Evolutionary conservation across 768 basidiomycete genomes (phyloP), one percentile per base, ranked within the genome.

Genomic region (Podaxis mareebaensis): DNA sequence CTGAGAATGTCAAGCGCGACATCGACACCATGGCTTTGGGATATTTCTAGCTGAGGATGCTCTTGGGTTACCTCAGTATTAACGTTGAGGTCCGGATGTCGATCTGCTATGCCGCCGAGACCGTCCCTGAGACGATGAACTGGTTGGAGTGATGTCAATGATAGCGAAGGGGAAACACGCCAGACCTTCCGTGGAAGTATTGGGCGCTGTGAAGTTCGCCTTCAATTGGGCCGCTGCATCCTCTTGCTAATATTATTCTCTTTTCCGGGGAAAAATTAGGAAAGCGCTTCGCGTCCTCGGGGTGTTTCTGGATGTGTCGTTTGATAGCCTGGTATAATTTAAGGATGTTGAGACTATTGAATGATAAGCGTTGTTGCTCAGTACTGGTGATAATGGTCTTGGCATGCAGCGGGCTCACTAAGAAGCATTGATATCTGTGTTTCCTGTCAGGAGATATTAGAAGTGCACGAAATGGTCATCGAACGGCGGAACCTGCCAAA

Each of bases 151-250:
- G 15, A 28, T 13, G 33, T 24, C 2, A 33, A 52, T 58, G 13
- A 33, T 48, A 33, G 4, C 54, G 56, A 38, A 26, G 15, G 17
- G 28, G 28, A 56, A 42, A 38, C 26, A 53, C 22, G 73, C 44
- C 65, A 38, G 54, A 86, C 92, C 81, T 85, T 68, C 92, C 92
- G 68, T 93, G 92, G 69, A 97, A 96, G 72, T 93, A 94, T 66
- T 88, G 82, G 13, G 95, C 95, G 57, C 82, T 88, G 69, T 91
- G 89, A 6, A 83, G 71, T 20, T 85, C 85, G 3, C 93, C 94
- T 55, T 83, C 79, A 1, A 95, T 79, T 10, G 95, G 95, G 0
- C 81, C 81, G 11, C 77, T 75, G 38, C 84, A 80, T 1, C 94
- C 95, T 42, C 80, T 73, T 2, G 82, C 85, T 46, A 96, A 78